phyloP scores from a whole-genome alignment of 176 grass and related monocot species.

The Oryza meridionalis region DNA sequence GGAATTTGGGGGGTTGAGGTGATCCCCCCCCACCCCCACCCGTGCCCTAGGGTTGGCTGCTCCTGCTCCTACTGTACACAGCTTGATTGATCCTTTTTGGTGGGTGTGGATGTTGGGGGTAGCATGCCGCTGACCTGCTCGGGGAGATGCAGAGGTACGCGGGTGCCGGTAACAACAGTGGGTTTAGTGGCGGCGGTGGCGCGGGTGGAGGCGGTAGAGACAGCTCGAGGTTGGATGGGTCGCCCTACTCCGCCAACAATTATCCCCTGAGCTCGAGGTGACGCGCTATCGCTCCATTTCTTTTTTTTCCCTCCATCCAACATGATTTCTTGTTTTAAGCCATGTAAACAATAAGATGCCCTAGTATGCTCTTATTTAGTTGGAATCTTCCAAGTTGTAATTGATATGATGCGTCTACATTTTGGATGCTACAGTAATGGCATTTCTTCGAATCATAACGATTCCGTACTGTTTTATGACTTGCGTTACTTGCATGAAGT shows the following conservation, averaged over 20 bases:
- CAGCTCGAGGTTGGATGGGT: background rate
- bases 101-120: background rate
- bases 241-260: background rate
- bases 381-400: background rate
- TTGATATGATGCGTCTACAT: background rate
- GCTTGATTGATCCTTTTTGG: background rate
- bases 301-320: background rate
- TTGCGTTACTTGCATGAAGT: background rate
- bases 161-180: background rate
- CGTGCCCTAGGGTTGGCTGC: background rate
- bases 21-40: too few relatives aligned
- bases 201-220: background rate
- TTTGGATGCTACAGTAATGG: background rate
- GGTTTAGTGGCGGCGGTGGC: background rate
- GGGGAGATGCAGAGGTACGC: constrained; percentile 1
- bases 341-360: background rate
- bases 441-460: background rate
- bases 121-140: background rate
- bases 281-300: background rate
- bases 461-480: background rate
- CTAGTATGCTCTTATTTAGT: background rate
- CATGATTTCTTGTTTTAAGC: background rate
- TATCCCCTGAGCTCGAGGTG: background rate
- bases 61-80: background rate
- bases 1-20: background rate